Conservation (phyloP, 768 basidiomycete species). For the Aureoboletus auriporus region DNA sequence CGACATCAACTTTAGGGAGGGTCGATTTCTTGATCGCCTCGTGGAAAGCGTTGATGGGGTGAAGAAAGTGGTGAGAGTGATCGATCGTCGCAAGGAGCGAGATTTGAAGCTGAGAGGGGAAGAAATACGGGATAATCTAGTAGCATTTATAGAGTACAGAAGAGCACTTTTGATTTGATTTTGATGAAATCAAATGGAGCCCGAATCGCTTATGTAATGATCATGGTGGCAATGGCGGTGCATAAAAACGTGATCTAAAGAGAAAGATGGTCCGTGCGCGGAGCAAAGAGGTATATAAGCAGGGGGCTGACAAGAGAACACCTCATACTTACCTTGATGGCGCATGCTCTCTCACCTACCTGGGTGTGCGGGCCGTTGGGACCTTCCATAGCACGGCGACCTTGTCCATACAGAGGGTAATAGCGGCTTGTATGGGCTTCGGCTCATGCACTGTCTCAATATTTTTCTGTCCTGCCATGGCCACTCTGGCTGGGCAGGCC, state of each 20-base stretch:
- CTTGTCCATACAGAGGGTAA: slow-evolving; percentile 59
- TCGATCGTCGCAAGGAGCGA: slow-evolving; percentile 62
- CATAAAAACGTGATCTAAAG: background rate
- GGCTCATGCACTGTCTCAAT: slow-evolving; percentile 72
- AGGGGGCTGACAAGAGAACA: background rate
- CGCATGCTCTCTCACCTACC: slow-evolving; percentile 46
- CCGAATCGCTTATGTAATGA: no score
- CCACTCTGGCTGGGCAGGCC: slow-evolving; percentile 60
- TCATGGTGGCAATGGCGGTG: no score
- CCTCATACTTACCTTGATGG: slow-evolving; percentile 61
- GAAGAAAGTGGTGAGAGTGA: slow-evolving; percentile 56
- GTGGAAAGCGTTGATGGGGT: slow-evolving; percentile 57
- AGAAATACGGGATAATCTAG: slow-evolving; percentile 70
- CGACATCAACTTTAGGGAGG: slow-evolving; percentile 75
- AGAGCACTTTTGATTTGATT: slow-evolving; percentile 36
- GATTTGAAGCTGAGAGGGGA: slow-evolving; percentile 69
- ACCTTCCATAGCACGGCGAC: slow-evolving; percentile 69
- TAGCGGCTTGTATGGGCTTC: slow-evolving; percentile 60
- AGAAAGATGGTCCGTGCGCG: slow-evolving; percentile 29
- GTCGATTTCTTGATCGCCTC: slow-evolving; percentile 52
- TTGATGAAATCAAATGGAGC: no score
- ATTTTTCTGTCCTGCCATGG: slow-evolving; percentile 67
- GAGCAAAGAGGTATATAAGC: slow-evolving; percentile 25
- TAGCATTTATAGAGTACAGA: slow-evolving; percentile 74
- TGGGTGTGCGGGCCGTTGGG: slow-evolving; percentile 50